Percentiles rank a stretch among this genome's conserved stretches.
Conservation (phyloP, 164 flowering plant species). For the Brasenia schreberi region DNA sequence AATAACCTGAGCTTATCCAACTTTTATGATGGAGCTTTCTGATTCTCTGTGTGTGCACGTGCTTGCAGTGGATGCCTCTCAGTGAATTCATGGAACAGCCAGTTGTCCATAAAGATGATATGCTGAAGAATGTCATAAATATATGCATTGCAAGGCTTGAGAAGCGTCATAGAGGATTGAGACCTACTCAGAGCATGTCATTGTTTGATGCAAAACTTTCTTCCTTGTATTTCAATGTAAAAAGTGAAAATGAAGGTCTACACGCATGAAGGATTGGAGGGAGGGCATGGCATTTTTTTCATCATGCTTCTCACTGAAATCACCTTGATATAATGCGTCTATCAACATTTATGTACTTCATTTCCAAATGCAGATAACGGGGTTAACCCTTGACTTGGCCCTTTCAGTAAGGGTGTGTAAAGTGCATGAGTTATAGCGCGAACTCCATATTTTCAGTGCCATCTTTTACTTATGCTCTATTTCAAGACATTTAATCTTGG, state of each 20-base stretch:
- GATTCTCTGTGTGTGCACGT: background rate
- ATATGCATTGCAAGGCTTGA: conserved; percentile 58
- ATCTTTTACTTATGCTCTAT: too few relatives aligned
- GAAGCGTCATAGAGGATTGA: conserved; percentile 59
- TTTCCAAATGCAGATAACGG: too few relatives aligned
- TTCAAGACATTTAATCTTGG: too few relatives aligned
- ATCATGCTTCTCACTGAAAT: background rate
- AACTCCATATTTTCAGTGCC: too few relatives aligned
- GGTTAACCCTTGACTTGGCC: too few relatives aligned
- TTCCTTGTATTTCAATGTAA: conserved; percentile 53
- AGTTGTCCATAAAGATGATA: conserved; percentile 36
- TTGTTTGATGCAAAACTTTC: conserved; percentile 62
- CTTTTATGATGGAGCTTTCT: background rate
- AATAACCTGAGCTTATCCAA: background rate
- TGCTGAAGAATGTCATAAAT: conserved; percentile 67
- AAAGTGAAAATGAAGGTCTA: background rate
- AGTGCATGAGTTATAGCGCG: too few relatives aligned
- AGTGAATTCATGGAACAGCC: conserved; percentile 66
- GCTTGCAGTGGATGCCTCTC: conserved; percentile 82
- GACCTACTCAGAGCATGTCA: conserved; percentile 43
- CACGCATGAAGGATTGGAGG: background rate
- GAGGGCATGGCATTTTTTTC: background rate
- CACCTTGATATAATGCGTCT: background rate
- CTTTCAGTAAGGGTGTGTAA: too few relatives aligned
- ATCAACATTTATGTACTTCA: too few relatives aligned